A percentile compares a stretch with the other conserved stretches of the same genome.
These are phyloP conservation scores for Aureobasidium sp. DNA, from an alignment of 2,329 filamentous ascomycete species.

Conservation along the genomic window DNA sequence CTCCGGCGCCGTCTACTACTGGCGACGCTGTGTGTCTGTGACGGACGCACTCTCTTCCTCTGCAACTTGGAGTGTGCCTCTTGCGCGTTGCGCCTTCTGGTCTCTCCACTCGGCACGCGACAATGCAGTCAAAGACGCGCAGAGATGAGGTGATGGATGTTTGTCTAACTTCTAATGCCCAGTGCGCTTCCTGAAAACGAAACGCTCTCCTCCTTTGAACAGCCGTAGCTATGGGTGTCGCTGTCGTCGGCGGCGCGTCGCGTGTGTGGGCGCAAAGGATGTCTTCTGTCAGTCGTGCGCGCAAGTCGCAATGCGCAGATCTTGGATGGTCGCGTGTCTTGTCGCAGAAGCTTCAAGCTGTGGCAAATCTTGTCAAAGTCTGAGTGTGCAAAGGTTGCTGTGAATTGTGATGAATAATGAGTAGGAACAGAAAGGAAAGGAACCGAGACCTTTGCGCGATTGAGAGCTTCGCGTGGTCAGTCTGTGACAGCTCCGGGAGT, in stretches of 20 bases:
- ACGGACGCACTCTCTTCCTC: background rate
- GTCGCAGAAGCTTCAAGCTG: background rate
- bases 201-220: background rate
- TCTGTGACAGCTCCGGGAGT: background rate
- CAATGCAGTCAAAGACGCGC: background rate
- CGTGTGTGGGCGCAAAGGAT: background rate
- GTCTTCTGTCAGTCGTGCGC: background rate
- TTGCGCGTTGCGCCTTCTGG: background rate
- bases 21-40: background rate
- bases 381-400: background rate
- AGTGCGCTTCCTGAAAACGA: background rate
- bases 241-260: background rate
- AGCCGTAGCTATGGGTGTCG: background rate
- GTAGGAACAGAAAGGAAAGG: background rate
- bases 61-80: background rate
- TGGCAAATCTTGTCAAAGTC: background rate
- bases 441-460: background rate
- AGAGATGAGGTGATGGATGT: constrained; percentile 2
- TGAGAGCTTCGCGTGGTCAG: background rate
- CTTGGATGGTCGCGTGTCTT: background rate
- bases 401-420: background rate
- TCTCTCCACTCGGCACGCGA: background rate
- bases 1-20: constrained; percentile 1
- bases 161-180: constrained; percentile 7
- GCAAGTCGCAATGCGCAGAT: background rate